Percentiles rank a stretch among this genome's conserved stretches.
These are phyloP conservation scores for Pyrenophora tritici-repentis DNA, from an alignment of 2,329 filamentous ascomycete genomes.

Conservation along the genomic window DNA sequence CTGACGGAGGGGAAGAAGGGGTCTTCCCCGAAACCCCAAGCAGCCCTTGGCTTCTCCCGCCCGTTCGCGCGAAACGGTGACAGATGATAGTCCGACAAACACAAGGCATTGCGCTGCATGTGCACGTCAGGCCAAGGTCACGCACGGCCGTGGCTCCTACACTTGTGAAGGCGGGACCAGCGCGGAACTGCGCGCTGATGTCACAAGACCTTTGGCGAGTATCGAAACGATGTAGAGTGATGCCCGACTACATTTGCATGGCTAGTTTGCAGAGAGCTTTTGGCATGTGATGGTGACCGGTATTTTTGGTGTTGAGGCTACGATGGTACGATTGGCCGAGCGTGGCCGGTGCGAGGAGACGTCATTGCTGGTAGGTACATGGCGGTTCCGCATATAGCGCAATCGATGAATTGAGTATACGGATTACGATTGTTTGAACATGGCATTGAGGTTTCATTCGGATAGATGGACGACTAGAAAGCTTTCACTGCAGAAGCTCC, in stretches of 20 bases:
- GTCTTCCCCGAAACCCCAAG: conserved; percentile 3
- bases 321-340: conserved; percentile 6
- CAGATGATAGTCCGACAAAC: conserved; percentile 6
- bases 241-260: conserved; percentile 1
- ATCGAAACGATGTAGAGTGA: conserved; percentile 8
- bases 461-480: background rate
- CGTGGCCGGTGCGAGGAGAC: conserved; percentile 8
- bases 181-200: conserved; percentile 11
- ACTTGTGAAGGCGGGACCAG: conserved; percentile 1
- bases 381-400: conserved; percentile 18
- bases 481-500: conserved; percentile 12
- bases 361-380: conserved; percentile 13
- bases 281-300: conserved; percentile 6
- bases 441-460: conserved; percentile 1
- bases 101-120: conserved; percentile 2
- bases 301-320: conserved; percentile 7
- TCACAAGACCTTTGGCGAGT: conserved; percentile 4
- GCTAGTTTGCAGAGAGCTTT: background rate
- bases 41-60: background rate
- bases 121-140: conserved; percentile 9
- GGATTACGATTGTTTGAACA: conserved; percentile 18
- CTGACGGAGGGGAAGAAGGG: background rate
- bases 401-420: conserved; percentile 5
- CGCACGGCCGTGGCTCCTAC: conserved; percentile 8
- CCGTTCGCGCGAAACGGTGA: conserved; percentile 2